These are phyloP conservation scores for Aspergillus aculeatus DNA, from an alignment of 2,329 filamentous ascomycete species.

Conservation along the genomic window DNA sequence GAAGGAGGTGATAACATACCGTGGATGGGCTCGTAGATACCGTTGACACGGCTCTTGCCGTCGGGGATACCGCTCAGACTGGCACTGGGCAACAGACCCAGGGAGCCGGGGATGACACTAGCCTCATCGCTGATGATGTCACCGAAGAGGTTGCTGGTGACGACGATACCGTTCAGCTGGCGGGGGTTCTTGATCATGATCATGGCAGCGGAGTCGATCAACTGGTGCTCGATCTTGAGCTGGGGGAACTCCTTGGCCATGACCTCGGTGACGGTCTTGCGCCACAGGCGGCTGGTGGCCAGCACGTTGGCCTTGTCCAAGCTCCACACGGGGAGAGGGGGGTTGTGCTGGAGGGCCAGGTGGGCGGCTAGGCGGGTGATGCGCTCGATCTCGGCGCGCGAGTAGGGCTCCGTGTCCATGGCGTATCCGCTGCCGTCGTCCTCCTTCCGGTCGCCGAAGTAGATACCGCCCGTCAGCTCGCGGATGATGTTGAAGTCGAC, in stretches of 20 bases:
- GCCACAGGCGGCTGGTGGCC: constrained; percentile 85
- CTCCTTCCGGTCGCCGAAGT: constrained; percentile 89
- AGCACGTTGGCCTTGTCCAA: constrained; percentile 97
- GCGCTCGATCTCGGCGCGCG: constrained; percentile 79
- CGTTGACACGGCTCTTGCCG: constrained; percentile 79
- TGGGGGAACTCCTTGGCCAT: constrained; percentile 88
- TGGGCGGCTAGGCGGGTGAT: constrained; percentile 78
- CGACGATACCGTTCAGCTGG: constrained; percentile 81
- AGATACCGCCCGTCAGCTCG: constrained; percentile 88
- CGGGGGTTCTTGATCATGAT: constrained; percentile 93
- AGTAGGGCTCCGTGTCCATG: constrained; percentile 84
- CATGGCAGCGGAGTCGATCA: constrained; percentile 97
- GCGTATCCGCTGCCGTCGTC: constrained; percentile 70
- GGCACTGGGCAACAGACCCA: constrained; percentile 84
- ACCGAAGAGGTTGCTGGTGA: constrained; percentile 92
- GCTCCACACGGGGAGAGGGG: constrained; percentile 76
- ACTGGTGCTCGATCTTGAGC: constrained; percentile 78
- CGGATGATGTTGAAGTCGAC: constrained; percentile 92
- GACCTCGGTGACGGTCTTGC: constrained; percentile 79
- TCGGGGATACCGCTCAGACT: constrained; percentile 84
- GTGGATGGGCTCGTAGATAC: constrained; percentile 97
- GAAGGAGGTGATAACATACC: constrained; percentile 52
- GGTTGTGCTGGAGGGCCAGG: constrained; percentile 73
- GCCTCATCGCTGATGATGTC: constrained; percentile 97
- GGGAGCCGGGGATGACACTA: constrained; percentile 85